Evolutionary conservation across 2,329 filamentous ascomycete genomes (phyloP), one percentile per base, ranked within the genome.

Genomic region (Fusarium sp.): DNA sequence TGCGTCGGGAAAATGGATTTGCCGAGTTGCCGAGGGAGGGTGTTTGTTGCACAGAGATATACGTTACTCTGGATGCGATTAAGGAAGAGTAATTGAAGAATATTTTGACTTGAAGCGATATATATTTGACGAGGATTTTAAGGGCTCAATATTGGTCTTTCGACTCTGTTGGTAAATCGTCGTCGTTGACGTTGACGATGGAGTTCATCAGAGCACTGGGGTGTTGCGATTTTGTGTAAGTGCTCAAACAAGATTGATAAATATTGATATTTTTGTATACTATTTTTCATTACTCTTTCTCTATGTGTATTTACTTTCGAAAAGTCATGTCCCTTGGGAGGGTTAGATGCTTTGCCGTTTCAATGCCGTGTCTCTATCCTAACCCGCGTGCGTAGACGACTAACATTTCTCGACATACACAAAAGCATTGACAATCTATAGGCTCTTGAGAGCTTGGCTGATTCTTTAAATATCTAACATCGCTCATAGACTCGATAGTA

Each of bases 1-100:
- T 62, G 59, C 13, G 29, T 29, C 66, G 73, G 78, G 77, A 70
- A 74, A 80, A 79, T 71, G 73, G 76, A 77, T 77, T 64, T 66
- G 70, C 79, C 79, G 79, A 66, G 58, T 57, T 59, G 58, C 73
- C 74, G 47, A 47, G 42, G 16, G 42, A 27, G 14, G 14, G 10
- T 16, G 42, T 27, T 18, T 24, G 22, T 10, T 24, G 42, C 22
- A 5, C 42, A 9, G 5, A 16, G 8, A 13, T 16, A 24, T 4
- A 45, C 13, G 20, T 42, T 10, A 20, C 42, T 10, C 24, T 18
- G 14, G 13, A 18, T 27, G 13, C 2, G 42, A 18, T 47, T 18
- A 2, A 27, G 3, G 42, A 14, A 47, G 14, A 24, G 7, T 18
- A 24, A 24, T 47, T 24, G 8, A 16, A 24, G 14, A 1, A 10